Conservation (phyloP, 352 stramenopile genomes). For the Globisporangium cederbergense region DNA sequence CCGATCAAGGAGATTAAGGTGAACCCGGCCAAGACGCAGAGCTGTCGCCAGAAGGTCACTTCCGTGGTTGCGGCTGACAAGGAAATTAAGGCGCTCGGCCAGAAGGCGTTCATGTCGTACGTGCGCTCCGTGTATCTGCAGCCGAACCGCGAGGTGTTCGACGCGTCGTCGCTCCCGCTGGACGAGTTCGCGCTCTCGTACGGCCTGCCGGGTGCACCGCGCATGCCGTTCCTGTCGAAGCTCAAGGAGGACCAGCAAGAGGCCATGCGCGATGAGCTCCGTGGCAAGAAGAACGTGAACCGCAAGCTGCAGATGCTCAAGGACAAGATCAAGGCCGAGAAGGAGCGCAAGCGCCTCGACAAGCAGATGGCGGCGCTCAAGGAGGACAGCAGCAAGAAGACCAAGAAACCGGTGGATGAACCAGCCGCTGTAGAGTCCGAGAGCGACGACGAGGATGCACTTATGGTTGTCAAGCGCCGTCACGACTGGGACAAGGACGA, state of each 20-base stretch:
- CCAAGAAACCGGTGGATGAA: constrained; percentile 37
- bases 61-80: constrained; percentile 92
- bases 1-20: constrained; percentile 96
- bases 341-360: constrained; percentile 90
- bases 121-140: constrained; percentile 95
- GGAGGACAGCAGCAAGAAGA: constrained; percentile 29
- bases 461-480: constrained; percentile 92
- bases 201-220: constrained; percentile 91
- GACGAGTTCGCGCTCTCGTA: constrained; percentile 93
- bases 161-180: constrained; percentile 87
- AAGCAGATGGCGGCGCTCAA: constrained; percentile 56
- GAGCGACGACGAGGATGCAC: constrained; percentile 79
- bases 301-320: constrained; percentile 96
- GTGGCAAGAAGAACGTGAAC: constrained; percentile 96
- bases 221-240: constrained; percentile 92
- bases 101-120: constrained; percentile 99
- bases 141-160: constrained; percentile 94
- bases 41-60: constrained; percentile 90
- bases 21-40: constrained; percentile 95
- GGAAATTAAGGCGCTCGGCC: constrained; percentile 93
- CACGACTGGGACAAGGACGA: constrained; percentile 77
- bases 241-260: constrained; percentile 66
- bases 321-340: constrained; percentile 97
- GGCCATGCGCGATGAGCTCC: constrained; percentile 81
- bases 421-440: not conserved